Base-by-base conservation (phyloP, 225 moss, liverwort and hornwort genomes). In the Physcomitrellopsis africana region DNA sequence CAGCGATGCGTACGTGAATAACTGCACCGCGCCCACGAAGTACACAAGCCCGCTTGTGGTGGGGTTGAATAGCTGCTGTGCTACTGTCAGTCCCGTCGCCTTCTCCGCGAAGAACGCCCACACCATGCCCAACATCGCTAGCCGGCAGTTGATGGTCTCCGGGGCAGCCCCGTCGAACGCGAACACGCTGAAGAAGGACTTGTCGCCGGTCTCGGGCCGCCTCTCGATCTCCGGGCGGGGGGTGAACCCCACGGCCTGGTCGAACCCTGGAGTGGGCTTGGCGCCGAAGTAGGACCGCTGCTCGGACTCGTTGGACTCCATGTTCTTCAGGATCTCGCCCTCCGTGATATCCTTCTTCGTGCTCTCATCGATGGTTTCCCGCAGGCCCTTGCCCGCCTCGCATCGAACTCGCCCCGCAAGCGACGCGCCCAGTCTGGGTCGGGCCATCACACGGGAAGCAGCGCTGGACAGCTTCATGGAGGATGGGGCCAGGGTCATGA, bases 81-180 rank as follows among this genome's bases (percentile, higher is more conserved):
- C 52, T 27, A 85, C 79, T 8, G 73, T 68, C 73, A 79, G 43
- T 0, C 81, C 79, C 16, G 76, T 79, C 5, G 69, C 68, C 49
- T 66, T 73, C 76, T 82, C 76, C 0, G 76, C 82, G 0, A 56
- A 0, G 4, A 70, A 79, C 17, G 79, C 85, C 85, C 81, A 85
- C 53, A 82, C 82, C 3, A 82, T 49, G 49, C 82, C 82, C 47
- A 82, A 9, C 75, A 82, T 79, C 3, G 78, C 82, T 37, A 78
- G 65, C 0, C 78, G 74, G 0, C 82, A 51, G 54, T 78, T 85
- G 63, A 85, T 85, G 10, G 68, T 24, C 75, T 84, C 78, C 0
- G 81, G 84, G 12, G 84, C 81, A 14, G 84, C 84, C 8, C 84
- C 84, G 9, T 84, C 84, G 61, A 84, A 84, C 27, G 84, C 84